Conservation (phyloP, 2,329 filamentous ascomycete genomes). For the Claviceps maximensis region DNA sequence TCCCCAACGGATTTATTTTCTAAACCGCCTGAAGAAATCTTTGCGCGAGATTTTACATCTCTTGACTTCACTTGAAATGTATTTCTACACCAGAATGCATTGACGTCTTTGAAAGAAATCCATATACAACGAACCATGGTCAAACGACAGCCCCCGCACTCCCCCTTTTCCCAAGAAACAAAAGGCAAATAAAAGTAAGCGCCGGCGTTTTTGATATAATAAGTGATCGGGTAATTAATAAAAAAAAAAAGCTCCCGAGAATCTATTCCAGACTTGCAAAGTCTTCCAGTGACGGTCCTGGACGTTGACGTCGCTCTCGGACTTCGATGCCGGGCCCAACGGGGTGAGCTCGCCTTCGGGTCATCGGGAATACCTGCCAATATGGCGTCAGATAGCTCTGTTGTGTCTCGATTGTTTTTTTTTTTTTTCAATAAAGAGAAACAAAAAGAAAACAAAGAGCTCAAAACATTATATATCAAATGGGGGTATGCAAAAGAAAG, state of each 20-base stretch:
- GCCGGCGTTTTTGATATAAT: not conserved
- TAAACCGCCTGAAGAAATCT: not conserved
- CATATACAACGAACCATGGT: not conserved
- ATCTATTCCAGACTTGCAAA: conserved; percentile 55
- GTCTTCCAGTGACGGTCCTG: conserved; percentile 46
- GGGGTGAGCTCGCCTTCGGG: conserved; percentile 48
- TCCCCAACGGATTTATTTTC: not conserved
- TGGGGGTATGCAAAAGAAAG: not conserved
- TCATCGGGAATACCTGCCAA: conserved; percentile 41
- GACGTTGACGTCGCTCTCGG: conserved; percentile 48
- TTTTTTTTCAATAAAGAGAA: too few relatives aligned
- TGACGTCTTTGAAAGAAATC: not conserved
- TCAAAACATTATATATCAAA: not conserved
- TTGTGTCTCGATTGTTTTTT: not conserved
- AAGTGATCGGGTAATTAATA: not conserved
- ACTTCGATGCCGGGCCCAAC: conserved; percentile 77
- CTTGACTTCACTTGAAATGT: not conserved
- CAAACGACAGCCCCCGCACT: not conserved
- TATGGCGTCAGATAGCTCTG: conserved; percentile 7
- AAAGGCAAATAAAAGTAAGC: not conserved
- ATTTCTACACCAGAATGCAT: not conserved
- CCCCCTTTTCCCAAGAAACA: not conserved
- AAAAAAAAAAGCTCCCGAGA: not conserved
- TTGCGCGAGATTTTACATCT: not conserved
- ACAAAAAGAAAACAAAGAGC: too few relatives aligned